Percentiles rank a stretch among this genome's conserved stretches.
Conservation (phyloP, 2,329 filamentous ascomycete species). For the Myriosclerotinia curreyana region DNA sequence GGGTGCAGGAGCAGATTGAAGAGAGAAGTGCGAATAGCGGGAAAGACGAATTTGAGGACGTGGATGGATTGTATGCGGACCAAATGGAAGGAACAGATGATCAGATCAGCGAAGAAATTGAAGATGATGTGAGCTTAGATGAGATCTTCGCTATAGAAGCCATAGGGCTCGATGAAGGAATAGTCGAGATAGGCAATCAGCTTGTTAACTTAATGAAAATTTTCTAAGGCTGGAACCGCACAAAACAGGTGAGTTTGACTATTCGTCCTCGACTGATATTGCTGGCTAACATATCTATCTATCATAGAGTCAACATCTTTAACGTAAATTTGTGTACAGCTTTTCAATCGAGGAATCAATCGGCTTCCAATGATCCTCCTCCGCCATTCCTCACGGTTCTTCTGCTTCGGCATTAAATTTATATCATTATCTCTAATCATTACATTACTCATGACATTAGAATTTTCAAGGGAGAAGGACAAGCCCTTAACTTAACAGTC, state of each 20-base stretch:
- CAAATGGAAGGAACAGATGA: no score
- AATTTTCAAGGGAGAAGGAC: background rate
- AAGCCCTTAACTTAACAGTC: no score
- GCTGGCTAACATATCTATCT: background rate
- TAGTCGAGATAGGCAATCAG: background rate
- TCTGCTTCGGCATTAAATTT: background rate
- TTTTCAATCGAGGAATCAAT: background rate
- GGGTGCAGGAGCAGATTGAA: background rate
- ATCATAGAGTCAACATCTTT: background rate
- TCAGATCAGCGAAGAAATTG: background rate
- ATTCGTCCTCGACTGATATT: background rate
- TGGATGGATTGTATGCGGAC: no score
- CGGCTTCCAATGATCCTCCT: background rate
- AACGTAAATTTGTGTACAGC: no score
- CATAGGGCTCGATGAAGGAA: rapidly evolving
- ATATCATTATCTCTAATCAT: background rate
- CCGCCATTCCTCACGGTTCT: background rate
- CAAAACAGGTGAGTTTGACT: background rate
- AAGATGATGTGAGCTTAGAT: background rate
- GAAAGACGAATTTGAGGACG: background rate
- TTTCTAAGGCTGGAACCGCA: background rate
- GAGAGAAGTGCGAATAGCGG: rapidly evolving
- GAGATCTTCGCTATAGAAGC: background rate
- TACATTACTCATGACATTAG: background rate
- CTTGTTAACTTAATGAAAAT: background rate